Conservation (phyloP, 164 flowering plant species). For the Chloranthus sessilifolius region DNA sequence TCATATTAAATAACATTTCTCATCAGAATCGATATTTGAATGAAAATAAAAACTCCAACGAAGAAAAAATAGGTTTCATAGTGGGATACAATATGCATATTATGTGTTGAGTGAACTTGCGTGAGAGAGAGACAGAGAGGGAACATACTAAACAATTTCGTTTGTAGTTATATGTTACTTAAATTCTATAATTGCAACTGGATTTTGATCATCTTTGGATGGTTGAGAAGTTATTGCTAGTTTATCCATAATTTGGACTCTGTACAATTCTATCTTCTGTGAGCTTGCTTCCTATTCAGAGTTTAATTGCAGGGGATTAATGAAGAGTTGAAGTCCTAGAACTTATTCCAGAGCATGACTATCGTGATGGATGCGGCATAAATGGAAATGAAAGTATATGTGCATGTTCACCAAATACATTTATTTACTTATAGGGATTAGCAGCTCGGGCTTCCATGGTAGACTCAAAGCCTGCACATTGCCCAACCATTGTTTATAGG, state of each 20-base stretch:
- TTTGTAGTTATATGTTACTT: background rate
- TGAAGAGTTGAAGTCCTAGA: constrained; percentile 1
- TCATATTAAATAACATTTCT: too few species aligned
- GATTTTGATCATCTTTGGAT: constrained; percentile 1
- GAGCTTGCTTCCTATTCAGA: background rate
- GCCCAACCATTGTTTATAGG: constrained; percentile 65
- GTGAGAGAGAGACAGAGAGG: too few species aligned
- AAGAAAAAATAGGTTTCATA: too few species aligned
- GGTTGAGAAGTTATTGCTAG: background rate
- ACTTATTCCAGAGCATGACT: constrained; percentile 20
- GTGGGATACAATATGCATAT: too few species aligned
- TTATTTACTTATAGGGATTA: constrained; percentile 35
- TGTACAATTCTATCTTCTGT: too few species aligned
- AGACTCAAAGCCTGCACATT: constrained; percentile 31
- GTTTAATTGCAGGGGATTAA: constrained; percentile 1
- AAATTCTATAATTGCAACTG: background rate
- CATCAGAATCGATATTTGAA: too few species aligned
- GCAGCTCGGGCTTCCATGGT: constrained; percentile 39
- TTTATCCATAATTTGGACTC: background rate
- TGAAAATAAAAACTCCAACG: too few species aligned
- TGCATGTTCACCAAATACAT: constrained; percentile 19
- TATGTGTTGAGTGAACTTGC: too few species aligned
- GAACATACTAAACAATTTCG: too few species aligned
- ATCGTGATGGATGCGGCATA: constrained; percentile 26
- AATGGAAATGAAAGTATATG: constrained; percentile 34